Evolutionary conservation across 139 green algal species (phyloP).

Genomic region (Chlamydomonas eustigma): DNA sequence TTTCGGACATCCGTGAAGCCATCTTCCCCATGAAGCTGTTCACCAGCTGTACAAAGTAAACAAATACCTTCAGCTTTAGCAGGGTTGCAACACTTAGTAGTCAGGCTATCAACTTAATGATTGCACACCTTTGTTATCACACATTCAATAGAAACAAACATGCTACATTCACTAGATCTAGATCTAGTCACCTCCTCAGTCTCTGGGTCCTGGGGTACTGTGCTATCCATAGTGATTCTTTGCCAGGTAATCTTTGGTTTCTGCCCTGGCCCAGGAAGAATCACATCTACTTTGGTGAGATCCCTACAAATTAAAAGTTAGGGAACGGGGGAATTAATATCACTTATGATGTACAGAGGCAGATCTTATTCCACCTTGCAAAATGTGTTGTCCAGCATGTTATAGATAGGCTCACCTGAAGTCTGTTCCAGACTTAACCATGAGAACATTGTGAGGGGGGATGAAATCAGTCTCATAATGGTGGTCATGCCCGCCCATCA

Average conservation of each 20-base stretch:
- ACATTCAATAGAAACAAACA: too few species aligned
- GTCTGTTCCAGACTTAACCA: constrained; percentile 68
- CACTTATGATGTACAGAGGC: too few species aligned
- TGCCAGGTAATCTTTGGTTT: constrained; percentile 33
- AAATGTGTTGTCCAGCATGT: too few species aligned
- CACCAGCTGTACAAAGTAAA: constrained; percentile 44
- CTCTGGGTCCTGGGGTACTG: neutral
- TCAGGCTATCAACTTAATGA: too few species aligned
- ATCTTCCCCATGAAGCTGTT: constrained; percentile 42
- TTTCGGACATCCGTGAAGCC: constrained; percentile 49
- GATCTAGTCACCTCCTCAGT: neutral
- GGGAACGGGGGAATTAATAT: too few species aligned
- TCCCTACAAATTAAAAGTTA: constrained; percentile 38
- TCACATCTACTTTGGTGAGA: constrained; percentile 31
- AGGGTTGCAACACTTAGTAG: too few species aligned
- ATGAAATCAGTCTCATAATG: constrained; percentile 50
- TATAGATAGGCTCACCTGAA: too few species aligned
- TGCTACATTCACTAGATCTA: too few species aligned
- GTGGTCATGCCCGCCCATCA: constrained; percentile 79
- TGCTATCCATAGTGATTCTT: constrained; percentile 27
- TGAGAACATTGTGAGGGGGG: constrained; percentile 50
- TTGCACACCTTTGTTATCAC: too few species aligned
- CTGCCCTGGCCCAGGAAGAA: neutral
- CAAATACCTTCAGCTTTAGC: neutral
- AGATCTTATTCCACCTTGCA: too few species aligned